Evolutionary conservation across 2,329 filamentous ascomycete genomes (phyloP), one percentile per base, ranked within the genome.

Genomic region (Aureobasidium melanogenum): DNA sequence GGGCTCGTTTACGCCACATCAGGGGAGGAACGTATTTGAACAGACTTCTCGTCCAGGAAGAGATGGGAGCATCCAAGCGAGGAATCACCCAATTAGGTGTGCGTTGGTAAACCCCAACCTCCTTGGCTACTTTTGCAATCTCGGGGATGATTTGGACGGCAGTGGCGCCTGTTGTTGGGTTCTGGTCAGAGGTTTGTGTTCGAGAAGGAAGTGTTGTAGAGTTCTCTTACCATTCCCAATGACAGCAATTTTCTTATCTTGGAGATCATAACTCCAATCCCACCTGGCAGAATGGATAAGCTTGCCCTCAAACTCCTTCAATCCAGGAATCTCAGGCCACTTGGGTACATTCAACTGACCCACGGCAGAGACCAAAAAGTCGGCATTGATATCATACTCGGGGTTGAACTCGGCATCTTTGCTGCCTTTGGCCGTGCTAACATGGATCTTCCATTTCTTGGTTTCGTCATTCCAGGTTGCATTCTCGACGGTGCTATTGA

Each of bases 11-110:
- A 19, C 79, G 76, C 72, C 77, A 77, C 46, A 78, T 76, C 2
- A 81, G 64, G 0, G 77, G 77, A 1, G 82, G 82, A 0, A 83
- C 43, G 64, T 82, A 83, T 60, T 73, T 75, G 62, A 79, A 76
- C 2, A 82, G 52, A 15, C 71, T 69, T 28, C 76, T 72, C 64
- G 75, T 72, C 44, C 77, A 62, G 0, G 73, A 59, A 2, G 78
- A 74, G 2, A 84, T 75, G 0, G 75, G 70, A 1, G 69, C 71
- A 61, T 85, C 82, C 2, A 72, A 63, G 17, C 83, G 79, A 3
- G 82, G 82, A 2, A 82, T 75, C 6, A 85, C 69, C 82, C 82
- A 85, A 65, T 84, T 84, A 0, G 83, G 80, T 0, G 81, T 81
- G 17, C 83, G 74, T 67, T 85, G 82, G 68, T 81, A 84, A 15